A percentile compares a stretch with the other conserved stretches of the same genome.
These are phyloP conservation scores for Diversispora eburnea DNA, from an alignment of 192 early-diverging fungal species.

Conservation along the genomic window DNA sequence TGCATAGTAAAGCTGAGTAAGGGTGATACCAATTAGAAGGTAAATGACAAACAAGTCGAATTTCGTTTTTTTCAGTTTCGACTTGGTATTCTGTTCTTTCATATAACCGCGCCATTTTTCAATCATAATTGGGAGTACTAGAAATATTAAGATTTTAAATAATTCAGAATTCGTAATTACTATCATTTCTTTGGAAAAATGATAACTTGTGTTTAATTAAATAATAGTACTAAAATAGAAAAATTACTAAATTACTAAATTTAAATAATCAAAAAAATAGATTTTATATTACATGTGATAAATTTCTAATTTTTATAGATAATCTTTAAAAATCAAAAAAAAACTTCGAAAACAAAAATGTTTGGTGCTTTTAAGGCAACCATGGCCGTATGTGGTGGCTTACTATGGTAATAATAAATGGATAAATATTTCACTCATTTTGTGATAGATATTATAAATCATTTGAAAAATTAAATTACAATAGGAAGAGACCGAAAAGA, in stretches of 20 bases:
- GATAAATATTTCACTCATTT: background rate
- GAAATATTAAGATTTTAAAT: background rate
- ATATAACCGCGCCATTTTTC: conserved; percentile 5
- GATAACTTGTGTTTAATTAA: too few species aligned
- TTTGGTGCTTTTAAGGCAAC: conserved; percentile 23
- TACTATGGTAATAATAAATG: conserved; percentile 16
- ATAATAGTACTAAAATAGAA: too few species aligned
- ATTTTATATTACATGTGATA: too few species aligned
- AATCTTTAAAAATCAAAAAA: too few species aligned
- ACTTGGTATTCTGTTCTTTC: background rate
- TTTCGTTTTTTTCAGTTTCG: conserved; percentile 11
- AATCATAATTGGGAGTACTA: background rate
- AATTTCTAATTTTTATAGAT: too few species aligned
- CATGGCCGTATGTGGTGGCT: conserved; percentile 13
- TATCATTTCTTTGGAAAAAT: too few species aligned
- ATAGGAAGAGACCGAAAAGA: conserved; percentile 18
- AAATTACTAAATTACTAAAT: too few species aligned
- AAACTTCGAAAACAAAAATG: background rate
- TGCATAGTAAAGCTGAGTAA: background rate
- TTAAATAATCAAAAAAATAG: too few species aligned
- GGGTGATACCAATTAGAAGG: background rate
- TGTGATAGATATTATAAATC: background rate
- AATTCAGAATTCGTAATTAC: background rate
- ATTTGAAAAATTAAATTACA: background rate
- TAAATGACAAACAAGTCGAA: conserved; percentile 10